These are phyloP conservation scores for Scutellaria galericulata DNA, from an alignment of 257 asterid species.

Conservation along the genomic window DNA sequence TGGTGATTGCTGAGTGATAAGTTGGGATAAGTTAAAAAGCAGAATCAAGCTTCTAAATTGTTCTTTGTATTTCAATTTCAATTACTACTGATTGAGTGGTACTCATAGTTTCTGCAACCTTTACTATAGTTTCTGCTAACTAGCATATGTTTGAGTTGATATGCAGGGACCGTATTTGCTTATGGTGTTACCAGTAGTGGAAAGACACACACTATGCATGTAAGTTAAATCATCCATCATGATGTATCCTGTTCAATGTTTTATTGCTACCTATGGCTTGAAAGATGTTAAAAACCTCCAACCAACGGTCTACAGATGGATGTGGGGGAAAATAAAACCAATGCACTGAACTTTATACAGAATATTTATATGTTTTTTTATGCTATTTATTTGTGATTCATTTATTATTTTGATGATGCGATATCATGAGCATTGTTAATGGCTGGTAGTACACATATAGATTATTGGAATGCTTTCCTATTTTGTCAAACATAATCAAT, in stretches of 20 bases:
- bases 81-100: not conserved
- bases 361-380: not conserved
- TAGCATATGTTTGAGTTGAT: constrained; percentile 38
- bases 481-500: not conserved
- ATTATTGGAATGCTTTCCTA: constrained; percentile 23
- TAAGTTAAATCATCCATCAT: constrained; percentile 48
- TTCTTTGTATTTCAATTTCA: constrained; percentile 21
- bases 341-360: not conserved
- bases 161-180: constrained; percentile 98
- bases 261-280: constrained; percentile 10
- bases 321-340: constrained; percentile 20
- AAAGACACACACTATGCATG: constrained; percentile 99
- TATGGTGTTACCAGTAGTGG: constrained; percentile 99
- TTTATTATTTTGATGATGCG: constrained; percentile 10
- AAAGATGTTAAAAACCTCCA: constrained; percentile 28
- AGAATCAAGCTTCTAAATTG: constrained; percentile 22
- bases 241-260: constrained; percentile 28
- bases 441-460: not conserved
- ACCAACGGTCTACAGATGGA: constrained; percentile 4
- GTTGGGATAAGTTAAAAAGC: constrained; percentile 1
- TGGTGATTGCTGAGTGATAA: constrained; percentile 26
- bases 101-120: not conserved
- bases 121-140: not conserved
- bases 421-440: not conserved
- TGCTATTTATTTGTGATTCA: constrained; percentile 6